Evolutionary conservation across 2,329 filamentous ascomycete genomes (phyloP).

Genomic region (Malbranchea zuffiana): DNA sequence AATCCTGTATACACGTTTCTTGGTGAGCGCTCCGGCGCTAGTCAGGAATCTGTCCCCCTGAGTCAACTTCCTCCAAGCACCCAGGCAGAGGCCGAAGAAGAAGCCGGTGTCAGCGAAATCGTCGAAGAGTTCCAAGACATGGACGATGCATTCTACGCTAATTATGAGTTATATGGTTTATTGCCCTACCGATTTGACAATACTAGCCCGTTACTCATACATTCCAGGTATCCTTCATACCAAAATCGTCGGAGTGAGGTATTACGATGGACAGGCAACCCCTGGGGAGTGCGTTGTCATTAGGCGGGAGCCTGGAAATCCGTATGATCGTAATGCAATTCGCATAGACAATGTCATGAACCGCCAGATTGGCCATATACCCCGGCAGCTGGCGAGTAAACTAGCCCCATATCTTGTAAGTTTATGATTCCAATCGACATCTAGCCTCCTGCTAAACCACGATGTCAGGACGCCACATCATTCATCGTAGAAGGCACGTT

Average conservation of each 20-base stretch:
- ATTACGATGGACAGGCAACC: slow-evolving; percentile 53
- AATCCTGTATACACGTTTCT: too few species aligned
- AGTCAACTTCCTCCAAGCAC: slow-evolving; percentile 22
- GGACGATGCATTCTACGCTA: slow-evolving; percentile 28
- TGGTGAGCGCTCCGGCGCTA: slow-evolving; percentile 24
- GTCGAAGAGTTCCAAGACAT: slow-evolving; percentile 25
- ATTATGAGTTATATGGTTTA: slow-evolving; percentile 32
- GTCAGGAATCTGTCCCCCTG: slow-evolving; percentile 23
- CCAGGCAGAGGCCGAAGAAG: slow-evolving; percentile 26
- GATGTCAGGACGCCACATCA: slow-evolving; percentile 42
- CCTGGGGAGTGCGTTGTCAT: slow-evolving; percentile 53
- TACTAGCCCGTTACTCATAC: slow-evolving; percentile 14
- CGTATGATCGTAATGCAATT: slow-evolving; percentile 65
- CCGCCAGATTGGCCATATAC: slow-evolving; percentile 68
- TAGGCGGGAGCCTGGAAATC: slow-evolving; percentile 55
- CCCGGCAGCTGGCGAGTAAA: slow-evolving; percentile 55
- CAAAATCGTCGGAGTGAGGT: slow-evolving; percentile 52
- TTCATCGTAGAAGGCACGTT: slow-evolving; percentile 60
- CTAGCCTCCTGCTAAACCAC: too few species aligned
- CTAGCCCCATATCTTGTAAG: slow-evolving; percentile 60
- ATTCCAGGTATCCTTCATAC: slow-evolving; percentile 30
- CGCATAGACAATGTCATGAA: slow-evolving; percentile 65
- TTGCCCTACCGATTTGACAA: slow-evolving; percentile 18
- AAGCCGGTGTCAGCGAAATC: slow-evolving; percentile 25
- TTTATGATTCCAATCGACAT: too few species aligned